A percentile compares a stretch with the other conserved stretches of the same genome.
phyloP scores from a whole-genome alignment of 1,139 yeast genomes.

The Yamadazyma mexicana region DNA sequence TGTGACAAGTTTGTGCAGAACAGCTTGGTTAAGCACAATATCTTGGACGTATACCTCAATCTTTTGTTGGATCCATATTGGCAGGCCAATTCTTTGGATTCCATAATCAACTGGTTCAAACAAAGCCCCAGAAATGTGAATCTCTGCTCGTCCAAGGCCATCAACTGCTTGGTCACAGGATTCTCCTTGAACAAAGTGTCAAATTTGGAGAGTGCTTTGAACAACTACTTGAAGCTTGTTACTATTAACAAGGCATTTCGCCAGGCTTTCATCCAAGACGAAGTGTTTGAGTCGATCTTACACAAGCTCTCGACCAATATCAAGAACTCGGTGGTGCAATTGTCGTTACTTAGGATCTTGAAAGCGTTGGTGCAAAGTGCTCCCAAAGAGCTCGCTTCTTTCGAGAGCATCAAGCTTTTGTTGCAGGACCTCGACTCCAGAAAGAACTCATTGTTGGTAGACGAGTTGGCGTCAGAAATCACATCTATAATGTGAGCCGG shows the following conservation, averaged over 20 bases:
- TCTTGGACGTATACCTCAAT: conserved; percentile 47
- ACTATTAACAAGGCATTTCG: conserved; percentile 21
- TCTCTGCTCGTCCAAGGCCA: conserved; percentile 25
- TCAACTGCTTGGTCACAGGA: conserved; percentile 37
- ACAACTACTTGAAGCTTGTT: conserved; percentile 38
- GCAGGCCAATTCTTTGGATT: conserved; percentile 69
- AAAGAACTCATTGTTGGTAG: conserved; percentile 36
- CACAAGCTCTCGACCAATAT: conserved; percentile 26
- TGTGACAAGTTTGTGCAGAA: conserved; percentile 42
- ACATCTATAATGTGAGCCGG: conserved; percentile 7
- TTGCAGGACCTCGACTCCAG: conserved; percentile 23
- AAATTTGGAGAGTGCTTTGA: conserved; percentile 42
- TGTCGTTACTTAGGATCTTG: conserved; percentile 34
- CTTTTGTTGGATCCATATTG: conserved; percentile 62
- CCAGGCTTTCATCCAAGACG: conserved; percentile 25
- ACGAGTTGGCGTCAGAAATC: conserved; percentile 35
- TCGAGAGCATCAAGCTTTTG: conserved; percentile 5
- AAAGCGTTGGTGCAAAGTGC: conserved; percentile 20
- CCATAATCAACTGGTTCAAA: conserved; percentile 45
- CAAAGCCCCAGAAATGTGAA: conserved; percentile 23
- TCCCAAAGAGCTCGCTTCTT: background rate
- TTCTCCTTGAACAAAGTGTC: conserved; percentile 41
- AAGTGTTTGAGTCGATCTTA: conserved; percentile 28
- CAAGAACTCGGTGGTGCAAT: conserved; percentile 40
- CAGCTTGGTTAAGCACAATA: conserved; percentile 37